These are phyloP conservation scores for Apiospora kogelbergensis DNA, from an alignment of 2,329 filamentous ascomycete species.

Conservation along the genomic window DNA sequence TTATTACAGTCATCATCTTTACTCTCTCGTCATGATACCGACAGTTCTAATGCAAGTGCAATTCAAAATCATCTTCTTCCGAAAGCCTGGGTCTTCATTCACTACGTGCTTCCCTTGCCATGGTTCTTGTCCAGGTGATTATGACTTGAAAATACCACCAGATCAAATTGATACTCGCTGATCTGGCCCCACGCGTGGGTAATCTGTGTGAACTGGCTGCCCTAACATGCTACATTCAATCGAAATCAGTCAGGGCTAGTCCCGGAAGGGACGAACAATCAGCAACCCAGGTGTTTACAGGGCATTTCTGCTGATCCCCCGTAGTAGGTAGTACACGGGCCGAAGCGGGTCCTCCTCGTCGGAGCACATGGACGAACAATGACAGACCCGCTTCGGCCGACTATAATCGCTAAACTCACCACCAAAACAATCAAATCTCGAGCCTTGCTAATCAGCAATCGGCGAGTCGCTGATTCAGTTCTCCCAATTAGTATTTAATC, in stretches of 20 bases:
- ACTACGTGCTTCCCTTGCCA: not conserved
- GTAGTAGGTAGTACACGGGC: not conserved
- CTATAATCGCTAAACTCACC: not conserved
- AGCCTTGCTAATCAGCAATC: not conserved
- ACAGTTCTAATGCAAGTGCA: not conserved
- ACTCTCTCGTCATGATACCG: not conserved
- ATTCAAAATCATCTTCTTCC: not conserved
- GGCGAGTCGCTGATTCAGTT: not conserved
- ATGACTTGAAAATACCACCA: no score
- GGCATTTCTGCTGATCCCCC: not conserved
- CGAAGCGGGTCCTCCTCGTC: not conserved
- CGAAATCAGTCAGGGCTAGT: no score
- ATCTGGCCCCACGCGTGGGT: no score
- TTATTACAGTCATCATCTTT: not conserved
- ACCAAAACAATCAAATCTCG: not conserved
- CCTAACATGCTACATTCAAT: no score
- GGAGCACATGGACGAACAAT: not conserved
- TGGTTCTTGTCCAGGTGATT: not conserved
- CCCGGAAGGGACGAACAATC: not conserved
- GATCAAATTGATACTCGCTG: not conserved
- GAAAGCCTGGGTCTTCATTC: not conserved
- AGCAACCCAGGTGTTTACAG: not conserved
- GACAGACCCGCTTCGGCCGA: not conserved
- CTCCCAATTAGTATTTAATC: not conserved
- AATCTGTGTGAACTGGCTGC: no score